Percentiles rank a stretch among this genome's conserved stretches.
Evolutionary conservation across 2,329 filamentous ascomycete genomes (phyloP).

Genomic region (Colletotrichum scovillei): DNA sequence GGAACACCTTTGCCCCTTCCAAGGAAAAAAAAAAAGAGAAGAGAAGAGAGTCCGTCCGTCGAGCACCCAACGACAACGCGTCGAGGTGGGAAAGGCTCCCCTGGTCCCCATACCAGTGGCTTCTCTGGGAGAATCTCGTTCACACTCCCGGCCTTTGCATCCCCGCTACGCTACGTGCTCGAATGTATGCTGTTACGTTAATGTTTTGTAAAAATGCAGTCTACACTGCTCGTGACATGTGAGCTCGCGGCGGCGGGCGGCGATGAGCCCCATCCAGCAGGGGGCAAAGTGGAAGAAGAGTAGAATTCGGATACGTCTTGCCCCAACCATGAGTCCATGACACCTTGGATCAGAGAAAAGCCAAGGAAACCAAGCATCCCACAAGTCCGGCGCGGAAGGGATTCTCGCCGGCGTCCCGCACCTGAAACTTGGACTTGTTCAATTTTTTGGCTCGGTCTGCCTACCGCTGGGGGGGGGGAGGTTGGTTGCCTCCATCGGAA

Average conservation of each 20-base stretch:
- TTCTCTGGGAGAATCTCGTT: neutral
- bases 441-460: neutral
- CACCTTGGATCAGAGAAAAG: neutral
- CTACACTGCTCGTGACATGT: neutral
- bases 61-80: neutral
- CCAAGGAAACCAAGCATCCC: neutral
- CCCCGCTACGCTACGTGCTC: neutral
- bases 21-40: neutral
- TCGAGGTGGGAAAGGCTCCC: neutral
- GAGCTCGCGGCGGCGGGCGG: neutral
- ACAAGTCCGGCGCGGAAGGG: neutral
- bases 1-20: neutral
- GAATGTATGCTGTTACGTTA: neutral
- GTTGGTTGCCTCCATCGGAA: neutral
- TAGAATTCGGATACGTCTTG: neutral
- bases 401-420: slow-evolving; percentile 6
- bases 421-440: neutral
- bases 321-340: neutral
- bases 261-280: neutral
- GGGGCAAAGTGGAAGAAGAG: too few species aligned
- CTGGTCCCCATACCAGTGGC: neutral
- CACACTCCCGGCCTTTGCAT: neutral
- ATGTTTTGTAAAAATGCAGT: neutral
- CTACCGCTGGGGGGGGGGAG: neutral
- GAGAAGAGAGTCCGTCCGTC: neutral